phyloP scores from a whole-genome alignment of 140 eudicot species.

The Senecio squalidus region DNA sequence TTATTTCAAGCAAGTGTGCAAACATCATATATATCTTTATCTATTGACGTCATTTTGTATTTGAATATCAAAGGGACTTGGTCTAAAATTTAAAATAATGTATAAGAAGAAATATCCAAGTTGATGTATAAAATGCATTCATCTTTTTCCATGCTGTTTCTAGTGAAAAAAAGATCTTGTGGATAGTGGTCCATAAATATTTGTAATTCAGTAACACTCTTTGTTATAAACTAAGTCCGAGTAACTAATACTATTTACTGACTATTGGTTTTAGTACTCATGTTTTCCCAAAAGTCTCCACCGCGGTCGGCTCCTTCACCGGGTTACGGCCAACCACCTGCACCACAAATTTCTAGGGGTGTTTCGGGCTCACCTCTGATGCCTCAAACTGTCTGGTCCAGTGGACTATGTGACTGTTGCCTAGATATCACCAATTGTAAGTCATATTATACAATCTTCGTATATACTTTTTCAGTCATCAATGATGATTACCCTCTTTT shows the following conservation, averaged over 20 bases:
- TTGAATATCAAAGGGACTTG: not conserved
- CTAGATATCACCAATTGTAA: conserved; percentile 34
- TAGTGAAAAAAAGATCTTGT: not conserved
- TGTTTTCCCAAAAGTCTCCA: conserved; percentile 10
- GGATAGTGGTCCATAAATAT: conserved; percentile 3
- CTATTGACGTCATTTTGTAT: not conserved
- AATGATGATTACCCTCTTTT: too few relatives aligned
- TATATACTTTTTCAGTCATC: too few relatives aligned
- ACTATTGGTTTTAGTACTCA: not conserved
- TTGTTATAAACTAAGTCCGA: not conserved
- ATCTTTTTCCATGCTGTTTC: not conserved
- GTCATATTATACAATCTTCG: not conserved
- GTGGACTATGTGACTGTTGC: conserved; percentile 32
- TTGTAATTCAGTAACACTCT: not conserved
- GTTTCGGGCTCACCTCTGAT: not conserved
- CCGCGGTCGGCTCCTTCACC: not conserved
- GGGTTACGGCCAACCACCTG: not conserved
- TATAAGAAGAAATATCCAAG: not conserved
- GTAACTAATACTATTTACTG: not conserved
- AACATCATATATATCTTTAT: not conserved
- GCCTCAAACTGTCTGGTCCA: conserved; percentile 21
- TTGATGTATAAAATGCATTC: not conserved
- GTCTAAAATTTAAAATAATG: not conserved
- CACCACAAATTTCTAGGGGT: not conserved
- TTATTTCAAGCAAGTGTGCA: not conserved